Base-by-base conservation (phyloP, 257 asterid species). In the Forsythia suspensa region DNA sequence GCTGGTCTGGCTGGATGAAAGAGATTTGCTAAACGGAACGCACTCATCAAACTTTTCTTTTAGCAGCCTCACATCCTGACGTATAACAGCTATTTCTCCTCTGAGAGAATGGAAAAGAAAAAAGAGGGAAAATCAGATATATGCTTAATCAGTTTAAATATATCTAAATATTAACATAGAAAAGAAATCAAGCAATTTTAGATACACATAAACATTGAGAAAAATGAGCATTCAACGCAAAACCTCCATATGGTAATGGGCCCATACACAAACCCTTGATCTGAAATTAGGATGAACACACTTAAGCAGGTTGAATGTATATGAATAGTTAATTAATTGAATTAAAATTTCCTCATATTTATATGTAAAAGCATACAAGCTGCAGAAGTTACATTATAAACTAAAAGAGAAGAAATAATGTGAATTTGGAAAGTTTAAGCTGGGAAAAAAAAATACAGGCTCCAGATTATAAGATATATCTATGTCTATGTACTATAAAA, bases 61-160 rank as follows among this genome's bases (percentile, higher is more conserved):
- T n/a, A 91, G 81, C 79, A 83, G 73, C 82, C 81, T 92, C 82
- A 90, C 94, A 77, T 95, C 98, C 34, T 90, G 85, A 83, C 97
- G 90, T 79, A 94, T 90, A 29, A 95, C 96, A 55, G 91, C 90
- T 65, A 94, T 91, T 80, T 95, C 99, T 75, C 99, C 98, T 72
- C 98, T 95, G 91, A 82, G 75, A 80, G 48, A 75, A 72, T 21
- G 36, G 4, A 11, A 70, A 73, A 7, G 42, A 18, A 21, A 67
- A 67, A 6, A 37, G 20, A 48, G 36, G 6, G 16, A 24, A 55
- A 11, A 63, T 63, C 40, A 63, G 70, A 63, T 63, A 63, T 10
- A 38, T 5, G 52, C 38, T 24, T n/a, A 12, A 20, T 81, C 59
- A 77, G 46, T 73, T 77, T 70, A 81, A 39, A 44, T 7, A 63